phyloP scores from a whole-genome alignment of 805 yeast species.

The Kazachstania kunashirensis region DNA sequence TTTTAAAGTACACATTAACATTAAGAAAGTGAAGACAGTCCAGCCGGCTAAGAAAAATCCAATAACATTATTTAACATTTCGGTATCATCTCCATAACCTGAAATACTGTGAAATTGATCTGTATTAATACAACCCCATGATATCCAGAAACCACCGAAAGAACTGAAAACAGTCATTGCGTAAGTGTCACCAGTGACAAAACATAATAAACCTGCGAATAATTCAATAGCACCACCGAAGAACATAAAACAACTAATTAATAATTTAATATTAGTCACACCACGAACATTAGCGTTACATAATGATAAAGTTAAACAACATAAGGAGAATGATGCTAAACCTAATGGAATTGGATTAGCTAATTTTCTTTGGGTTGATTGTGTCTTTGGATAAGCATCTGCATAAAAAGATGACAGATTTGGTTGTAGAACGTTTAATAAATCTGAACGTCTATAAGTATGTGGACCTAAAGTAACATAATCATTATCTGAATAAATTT shows the following conservation, averaged over 20 bases:
- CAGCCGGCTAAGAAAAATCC: constrained; percentile 56
- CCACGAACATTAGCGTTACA: constrained; percentile 61
- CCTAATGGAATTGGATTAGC: constrained; percentile 77
- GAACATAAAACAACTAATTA: constrained; percentile 57
- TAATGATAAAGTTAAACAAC: constrained; percentile 49
- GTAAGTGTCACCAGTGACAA: constrained; percentile 66
- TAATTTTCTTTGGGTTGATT: constrained; percentile 33
- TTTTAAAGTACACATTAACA: constrained; percentile 49
- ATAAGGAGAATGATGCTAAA: constrained; percentile 54
- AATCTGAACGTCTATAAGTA: constrained; percentile 42
- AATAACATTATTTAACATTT: constrained; percentile 40
- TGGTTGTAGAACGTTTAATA: constrained; percentile 34
- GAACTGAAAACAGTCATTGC: constrained; percentile 48
- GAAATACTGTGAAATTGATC: constrained; percentile 48
- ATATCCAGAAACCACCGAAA: constrained; percentile 69
- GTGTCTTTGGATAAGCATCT: neutral
- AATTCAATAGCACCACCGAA: constrained; percentile 67
- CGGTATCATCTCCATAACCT: constrained; percentile 37
- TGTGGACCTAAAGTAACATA: constrained; percentile 33
- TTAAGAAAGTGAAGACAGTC: constrained; percentile 53
- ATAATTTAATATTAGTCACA: constrained; percentile 47
- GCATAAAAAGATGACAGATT: too few relatives aligned
- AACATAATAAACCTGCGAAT: constrained; percentile 67
- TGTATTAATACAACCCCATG: constrained; percentile 54
- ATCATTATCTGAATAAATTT: constrained; percentile 27